Conservation (phyloP, 371 early-diverging fungal genomes). For the Dinochytrium kinnereticum region DNA sequence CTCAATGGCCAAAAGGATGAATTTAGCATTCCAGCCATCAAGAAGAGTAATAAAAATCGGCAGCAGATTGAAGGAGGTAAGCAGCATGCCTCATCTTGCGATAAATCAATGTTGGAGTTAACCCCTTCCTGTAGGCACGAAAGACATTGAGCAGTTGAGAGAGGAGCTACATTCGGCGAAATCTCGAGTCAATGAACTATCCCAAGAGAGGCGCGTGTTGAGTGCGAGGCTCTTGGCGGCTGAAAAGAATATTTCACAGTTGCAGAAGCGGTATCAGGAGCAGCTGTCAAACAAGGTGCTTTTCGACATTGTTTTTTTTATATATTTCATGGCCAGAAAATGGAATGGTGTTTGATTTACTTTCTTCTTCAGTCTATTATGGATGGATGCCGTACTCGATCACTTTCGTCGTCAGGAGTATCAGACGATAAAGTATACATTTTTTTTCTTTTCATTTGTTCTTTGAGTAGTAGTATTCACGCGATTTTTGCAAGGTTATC, state of each 20-base stretch:
- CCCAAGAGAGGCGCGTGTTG: slow-evolving; percentile 25
- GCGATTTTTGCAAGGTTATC: slow-evolving; percentile 12
- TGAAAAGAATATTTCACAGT: slow-evolving; percentile 23
- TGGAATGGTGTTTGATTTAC: background rate
- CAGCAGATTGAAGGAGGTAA: too few species aligned
- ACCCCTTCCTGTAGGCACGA: background rate
- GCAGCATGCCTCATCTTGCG: too few species aligned
- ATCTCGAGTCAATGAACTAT: slow-evolving; percentile 20
- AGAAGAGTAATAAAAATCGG: too few species aligned
- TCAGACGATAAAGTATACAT: slow-evolving; percentile 30
- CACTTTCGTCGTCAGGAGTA: background rate
- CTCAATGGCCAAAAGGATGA: too few species aligned
- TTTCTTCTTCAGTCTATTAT: slow-evolving; percentile 10
- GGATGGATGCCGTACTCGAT: slow-evolving; percentile 16
- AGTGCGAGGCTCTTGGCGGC: slow-evolving; percentile 15
- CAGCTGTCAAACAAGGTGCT: slow-evolving; percentile 28
- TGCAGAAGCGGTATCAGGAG: slow-evolving; percentile 34
- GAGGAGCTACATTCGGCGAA: slow-evolving; percentile 28
- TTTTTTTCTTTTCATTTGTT: too few species aligned
- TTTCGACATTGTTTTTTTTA: too few species aligned
- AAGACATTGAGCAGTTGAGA: slow-evolving; percentile 26
- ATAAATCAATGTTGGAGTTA: too few species aligned
- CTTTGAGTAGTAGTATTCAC: background rate
- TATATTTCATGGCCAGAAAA: background rate
- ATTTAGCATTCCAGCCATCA: too few species aligned